Evolutionary conservation across 2,329 filamentous ascomycete genomes (phyloP).

Genomic region (Trichothecium sympodiale): DNA sequence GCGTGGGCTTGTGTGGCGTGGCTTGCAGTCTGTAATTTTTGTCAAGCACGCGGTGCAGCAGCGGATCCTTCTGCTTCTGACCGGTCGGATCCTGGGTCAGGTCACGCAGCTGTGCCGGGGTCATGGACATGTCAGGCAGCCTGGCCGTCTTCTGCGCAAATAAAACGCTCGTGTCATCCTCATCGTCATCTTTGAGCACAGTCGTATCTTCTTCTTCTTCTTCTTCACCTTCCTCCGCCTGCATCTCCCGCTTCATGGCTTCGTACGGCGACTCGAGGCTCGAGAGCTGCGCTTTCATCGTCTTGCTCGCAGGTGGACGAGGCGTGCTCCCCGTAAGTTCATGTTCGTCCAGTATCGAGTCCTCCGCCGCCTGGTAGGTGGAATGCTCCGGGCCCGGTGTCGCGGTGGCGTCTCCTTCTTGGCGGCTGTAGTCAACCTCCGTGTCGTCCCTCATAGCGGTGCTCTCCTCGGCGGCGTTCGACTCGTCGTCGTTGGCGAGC

Average conservation of each 20-base stretch:
- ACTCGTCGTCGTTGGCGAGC: constrained; percentile 56
- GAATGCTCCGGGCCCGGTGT: constrained; percentile 19
- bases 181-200: constrained; percentile 25
- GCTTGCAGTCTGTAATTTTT: constrained; percentile 92
- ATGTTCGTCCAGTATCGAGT: constrained; percentile 57
- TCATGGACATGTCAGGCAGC: constrained; percentile 52
- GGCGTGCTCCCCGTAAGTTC: constrained; percentile 59
- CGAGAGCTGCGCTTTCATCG: constrained; percentile 42
- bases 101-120: constrained; percentile 39
- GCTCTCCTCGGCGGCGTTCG: constrained; percentile 35
- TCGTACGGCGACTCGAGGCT: constrained; percentile 70
- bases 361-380: constrained; percentile 33
- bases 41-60: constrained; percentile 86
- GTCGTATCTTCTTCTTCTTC: constrained; percentile 23
- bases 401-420: constrained; percentile 25
- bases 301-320: constrained; percentile 41
- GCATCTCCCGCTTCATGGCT: constrained; percentile 55
- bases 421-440: constrained; percentile 34
- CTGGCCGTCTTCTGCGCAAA: constrained; percentile 42
- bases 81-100: constrained; percentile 21
- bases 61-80: constrained; percentile 50
- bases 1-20: constrained; percentile 59
- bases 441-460: constrained; percentile 46
- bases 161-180: constrained; percentile 34
- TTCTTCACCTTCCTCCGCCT: constrained; percentile 31